Evolutionary conservation across 257 asterid species (phyloP), one percentile per base, ranked within the genome.

Genomic region (Scutellaria baicalensis): DNA sequence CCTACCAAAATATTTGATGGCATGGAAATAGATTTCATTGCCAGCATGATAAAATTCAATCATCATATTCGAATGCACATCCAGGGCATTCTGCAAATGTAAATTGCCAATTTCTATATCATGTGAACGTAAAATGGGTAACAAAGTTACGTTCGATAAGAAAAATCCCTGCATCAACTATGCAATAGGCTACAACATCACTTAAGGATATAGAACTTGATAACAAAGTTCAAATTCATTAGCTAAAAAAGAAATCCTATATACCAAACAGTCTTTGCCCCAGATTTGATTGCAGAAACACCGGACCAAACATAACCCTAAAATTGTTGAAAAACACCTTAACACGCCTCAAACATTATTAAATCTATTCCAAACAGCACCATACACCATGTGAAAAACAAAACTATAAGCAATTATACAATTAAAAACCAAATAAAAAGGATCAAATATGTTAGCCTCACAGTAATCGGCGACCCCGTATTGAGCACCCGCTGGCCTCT

Each of bases 391-490:
- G 44, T 2, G 59, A 27, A 40, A 27, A 27, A 27, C 33, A 27
- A 27, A 27, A 27, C 1, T 2, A 13, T 39, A 56, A n/a, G 18
- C 59, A 36, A 31, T 47, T 27, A 27, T 27, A 27, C 39, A 17
- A 9, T 51, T 14, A 48, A 6, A 16, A 6, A 9, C 27, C 45
- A 8, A 3, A 14, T 57, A 18, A 6, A 40, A 55, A 11, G 13
- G 10, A 21, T 6, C 6, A 16, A 42, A 51, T 36, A 17, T 20
- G 3, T 38, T 4, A 6, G 17, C 62, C 94, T 89, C 83, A 91
- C 97, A 60, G 91, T 89, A 66, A 91, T 89, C 6, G 97, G 97
- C 1, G 97, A 89, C 0, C 97, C 96, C 18, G 97, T 91, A 81
- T 91, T 91, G 52, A 85, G 93, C 66, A 91, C 97, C 51, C 79